phyloP scores from a whole-genome alignment of 495 filamentous ascomycete species.

The Daldinia loculata region DNA sequence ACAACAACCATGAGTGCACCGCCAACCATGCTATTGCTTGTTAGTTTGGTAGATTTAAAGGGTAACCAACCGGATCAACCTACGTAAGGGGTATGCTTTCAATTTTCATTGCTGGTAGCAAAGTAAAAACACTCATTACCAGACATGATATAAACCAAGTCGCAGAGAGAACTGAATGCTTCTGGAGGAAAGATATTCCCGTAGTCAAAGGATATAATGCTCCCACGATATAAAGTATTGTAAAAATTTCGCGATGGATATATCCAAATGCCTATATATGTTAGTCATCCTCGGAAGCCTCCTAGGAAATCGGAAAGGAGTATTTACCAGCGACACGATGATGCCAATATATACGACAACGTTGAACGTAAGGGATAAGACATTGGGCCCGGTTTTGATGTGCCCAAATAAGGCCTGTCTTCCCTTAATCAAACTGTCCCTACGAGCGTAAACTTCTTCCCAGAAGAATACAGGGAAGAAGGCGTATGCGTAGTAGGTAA shows the following conservation, averaged over 20 bases:
- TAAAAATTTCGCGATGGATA: constrained; percentile 88
- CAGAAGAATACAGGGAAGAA: constrained; percentile 94
- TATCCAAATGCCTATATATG: constrained; percentile 71
- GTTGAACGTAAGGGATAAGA: constrained; percentile 68
- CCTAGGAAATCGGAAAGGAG: not conserved
- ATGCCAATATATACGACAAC: constrained; percentile 71
- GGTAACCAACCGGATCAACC: constrained; percentile 40
- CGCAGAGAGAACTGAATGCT: constrained; percentile 67
- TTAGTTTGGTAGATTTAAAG: constrained; percentile 41
- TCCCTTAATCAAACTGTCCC: constrained; percentile 73
- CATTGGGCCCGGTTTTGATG: constrained; percentile 64
- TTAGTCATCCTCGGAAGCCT: constrained; percentile 25
- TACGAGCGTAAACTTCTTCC: constrained; percentile 90
- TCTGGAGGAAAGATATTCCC: constrained; percentile 73
- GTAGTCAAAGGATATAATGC: constrained; percentile 81
- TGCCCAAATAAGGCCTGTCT: constrained; percentile 73
- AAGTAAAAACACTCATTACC: constrained; percentile 89
- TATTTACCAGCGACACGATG: constrained; percentile 79
- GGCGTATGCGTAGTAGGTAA: constrained; percentile 90
- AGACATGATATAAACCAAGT: constrained; percentile 81
- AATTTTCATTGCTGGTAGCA: constrained; percentile 84
- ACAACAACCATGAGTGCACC: constrained; percentile 80
- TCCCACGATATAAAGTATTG: constrained; percentile 76
- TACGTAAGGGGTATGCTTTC: constrained; percentile 84
- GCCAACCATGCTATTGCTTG: constrained; percentile 68